A percentile compares a stretch with the other conserved stretches of the same genome.
These are phyloP conservation scores for Phytophthora ohioensis DNA, from an alignment of 352 stramenopile species.

Conservation along the genomic window DNA sequence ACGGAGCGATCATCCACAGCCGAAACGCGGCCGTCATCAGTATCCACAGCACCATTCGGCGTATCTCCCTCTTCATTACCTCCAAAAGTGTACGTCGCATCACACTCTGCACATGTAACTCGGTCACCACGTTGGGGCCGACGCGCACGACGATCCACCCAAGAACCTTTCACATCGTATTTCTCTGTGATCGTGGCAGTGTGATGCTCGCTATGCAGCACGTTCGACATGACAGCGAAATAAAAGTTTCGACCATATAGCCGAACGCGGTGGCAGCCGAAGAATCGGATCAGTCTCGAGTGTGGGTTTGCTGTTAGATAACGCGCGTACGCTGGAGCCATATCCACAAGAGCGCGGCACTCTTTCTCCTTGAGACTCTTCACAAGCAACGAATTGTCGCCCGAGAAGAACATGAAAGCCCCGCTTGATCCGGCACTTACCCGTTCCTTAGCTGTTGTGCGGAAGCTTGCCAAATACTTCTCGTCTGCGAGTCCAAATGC, in stretches of 20 bases:
- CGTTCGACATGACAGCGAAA: conserved; percentile 86
- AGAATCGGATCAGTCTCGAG: conserved; percentile 86
- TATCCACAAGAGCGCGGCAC: conserved; percentile 73
- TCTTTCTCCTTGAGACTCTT: conserved; percentile 86
- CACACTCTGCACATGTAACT: conserved; percentile 75
- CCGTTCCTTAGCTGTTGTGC: conserved; percentile 79
- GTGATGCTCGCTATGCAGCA: conserved; percentile 67
- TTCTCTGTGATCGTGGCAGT: conserved; percentile 72
- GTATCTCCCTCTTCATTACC: conserved; percentile 42
- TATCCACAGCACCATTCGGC: conserved; percentile 20
- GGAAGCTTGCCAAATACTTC: conserved; percentile 77
- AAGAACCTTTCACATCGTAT: conserved; percentile 84
- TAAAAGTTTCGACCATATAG: conserved; percentile 87
- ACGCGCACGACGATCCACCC: conserved; percentile 67
- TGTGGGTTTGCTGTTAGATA: conserved; percentile 68
- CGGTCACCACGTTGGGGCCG: conserved; percentile 57
- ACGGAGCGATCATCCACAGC: conserved; percentile 20
- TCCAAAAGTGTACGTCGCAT: conserved; percentile 59
- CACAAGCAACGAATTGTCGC: conserved; percentile 78
- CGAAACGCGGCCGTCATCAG: conserved; percentile 12
- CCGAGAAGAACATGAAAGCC: conserved; percentile 87
- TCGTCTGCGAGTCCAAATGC: conserved; percentile 74
- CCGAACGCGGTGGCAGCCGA: conserved; percentile 83
- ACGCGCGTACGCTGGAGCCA: conserved; percentile 72
- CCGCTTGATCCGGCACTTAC: conserved; percentile 80